Evolutionary conservation across 2,329 filamentous ascomycete species (phyloP), one percentile per base, ranked within the genome.

Genomic region (Cercospora sp.): DNA sequence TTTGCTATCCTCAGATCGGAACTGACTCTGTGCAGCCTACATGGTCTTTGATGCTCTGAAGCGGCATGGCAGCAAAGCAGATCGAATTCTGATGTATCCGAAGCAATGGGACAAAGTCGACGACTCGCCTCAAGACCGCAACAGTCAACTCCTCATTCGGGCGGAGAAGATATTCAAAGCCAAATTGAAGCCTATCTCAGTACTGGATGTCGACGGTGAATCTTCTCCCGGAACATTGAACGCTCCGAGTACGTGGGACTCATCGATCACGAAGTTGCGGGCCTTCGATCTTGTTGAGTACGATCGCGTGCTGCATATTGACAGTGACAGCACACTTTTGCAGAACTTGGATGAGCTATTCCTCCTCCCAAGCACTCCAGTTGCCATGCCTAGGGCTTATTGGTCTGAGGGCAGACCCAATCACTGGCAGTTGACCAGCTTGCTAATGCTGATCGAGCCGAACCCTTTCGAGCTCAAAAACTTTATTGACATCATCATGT

Each of bases 321-420:
- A 92, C 76, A 89, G 88, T 8, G 90, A 92, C 74, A 82, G 87
- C 23, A 86, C 86, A 1, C 79, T 92, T 3, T 82, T 90, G 10
- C 82, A 88, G 67, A 79, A 83, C 23, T 85, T 92, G 83, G 90
- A 93, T 72, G 89, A 92, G 64, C 83, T 92, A 0, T 93, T 93
- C 79, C 84, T 90, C 30, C 81, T 90, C 1, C 90, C 90, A 0
- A 76, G 80, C 1, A 83, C 72, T 3, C 69, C 70, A 9, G 84
- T 90, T 3, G 89, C 89, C 2, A 89, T 92, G 85, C 89, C 90
- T 1, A 86, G 88, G 33, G 90, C 90, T 8, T 92, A 92, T 77
- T 92, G 90, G 90, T 81, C 87, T 1, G 81, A 86, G 5, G 85
- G 85, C 0, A 70, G 71, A n/a, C 67, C 68, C 12, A 65, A 61